Base-by-base conservation (phyloP, 306 rosid genomes). In the Bauhinia variegata region DNA sequence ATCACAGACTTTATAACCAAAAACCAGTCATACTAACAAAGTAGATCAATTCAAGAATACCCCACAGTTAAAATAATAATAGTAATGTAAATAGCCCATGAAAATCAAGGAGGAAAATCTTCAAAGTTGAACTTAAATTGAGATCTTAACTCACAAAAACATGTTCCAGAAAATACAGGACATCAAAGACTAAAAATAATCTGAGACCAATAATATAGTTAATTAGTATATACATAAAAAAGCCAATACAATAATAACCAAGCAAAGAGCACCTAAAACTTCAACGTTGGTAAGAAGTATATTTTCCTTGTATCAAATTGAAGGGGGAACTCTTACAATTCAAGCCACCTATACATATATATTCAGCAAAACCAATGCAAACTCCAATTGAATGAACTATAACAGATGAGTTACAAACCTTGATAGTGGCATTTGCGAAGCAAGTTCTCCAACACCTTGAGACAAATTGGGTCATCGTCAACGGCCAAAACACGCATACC, bases 401-500 rank as follows among this genome's bases (percentile, higher is more conserved):
- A 60, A 43, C 17, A 47, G 51, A 67, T 0, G 37, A 18, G 47
- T 13, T 75, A 84, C 81, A 30, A 72, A 92, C 98, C 98, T 17
- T 82, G 84, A 62, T 92, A 92, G 19, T 83, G 83, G 89, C 98
- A 92, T 79, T 76, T 77, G 31, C 79, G 85, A 78, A 92, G 96
- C 64, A 92, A 72, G 42, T 15, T 74, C 67, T 87, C 95, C 71
- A 89, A 68, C 14, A 87, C 33, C 66, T 72, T 89, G 65, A 92
- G 88, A 74, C 95, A 92, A 46, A 70, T 74, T 60, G 76, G 85
- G 77, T 89, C 80, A 43, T 88, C 96, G 11, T 92, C 98, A 36
- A 89, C 98, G 3, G 90, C 96, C 15, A 92, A 85, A 75, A 92
- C 95, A 48, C 87, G 83, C 98, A 92, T 87, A 46, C 98, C 98